These are phyloP conservation scores for Tricholoma matsutake DNA, from an alignment of 768 basidiomycete species.

Conservation along the genomic window DNA sequence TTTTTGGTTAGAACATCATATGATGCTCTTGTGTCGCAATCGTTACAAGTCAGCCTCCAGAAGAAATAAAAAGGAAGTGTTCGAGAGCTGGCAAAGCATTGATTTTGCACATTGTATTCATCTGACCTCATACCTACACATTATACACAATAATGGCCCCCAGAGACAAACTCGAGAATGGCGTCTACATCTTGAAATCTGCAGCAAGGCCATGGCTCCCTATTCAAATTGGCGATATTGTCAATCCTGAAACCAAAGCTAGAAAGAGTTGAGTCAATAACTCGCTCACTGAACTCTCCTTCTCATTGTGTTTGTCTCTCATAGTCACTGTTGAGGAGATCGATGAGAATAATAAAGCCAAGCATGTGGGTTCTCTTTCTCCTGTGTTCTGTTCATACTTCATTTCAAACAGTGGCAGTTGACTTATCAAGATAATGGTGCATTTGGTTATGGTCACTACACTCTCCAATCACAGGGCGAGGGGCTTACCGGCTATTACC, in stretches of 20 bases:
- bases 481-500: not conserved
- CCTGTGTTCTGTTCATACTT: not conserved
- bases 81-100: not conserved
- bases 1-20: not conserved
- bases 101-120: not conserved
- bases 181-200: not conserved
- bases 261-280: not conserved
- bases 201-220: not conserved
- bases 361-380: not conserved
- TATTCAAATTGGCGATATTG: not conserved
- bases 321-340: too few species aligned
- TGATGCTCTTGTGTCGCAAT: not conserved
- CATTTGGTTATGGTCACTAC: not conserved
- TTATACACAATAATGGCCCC: not conserved
- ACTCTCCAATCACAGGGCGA: not conserved
- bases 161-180: not conserved
- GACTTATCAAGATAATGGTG: not conserved
- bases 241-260: not conserved
- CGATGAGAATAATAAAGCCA: too few species aligned
- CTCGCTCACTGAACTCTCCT: too few species aligned
- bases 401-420: not conserved
- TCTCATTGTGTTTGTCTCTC: too few species aligned
- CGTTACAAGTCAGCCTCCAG: not conserved
- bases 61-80: not conserved
- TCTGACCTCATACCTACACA: not conserved